A percentile compares a stretch with the other conserved stretches of the same genome.
Evolutionary conservation across 2,329 filamentous ascomycete species (phyloP).

Genomic region (Verticillium nubilum): DNA sequence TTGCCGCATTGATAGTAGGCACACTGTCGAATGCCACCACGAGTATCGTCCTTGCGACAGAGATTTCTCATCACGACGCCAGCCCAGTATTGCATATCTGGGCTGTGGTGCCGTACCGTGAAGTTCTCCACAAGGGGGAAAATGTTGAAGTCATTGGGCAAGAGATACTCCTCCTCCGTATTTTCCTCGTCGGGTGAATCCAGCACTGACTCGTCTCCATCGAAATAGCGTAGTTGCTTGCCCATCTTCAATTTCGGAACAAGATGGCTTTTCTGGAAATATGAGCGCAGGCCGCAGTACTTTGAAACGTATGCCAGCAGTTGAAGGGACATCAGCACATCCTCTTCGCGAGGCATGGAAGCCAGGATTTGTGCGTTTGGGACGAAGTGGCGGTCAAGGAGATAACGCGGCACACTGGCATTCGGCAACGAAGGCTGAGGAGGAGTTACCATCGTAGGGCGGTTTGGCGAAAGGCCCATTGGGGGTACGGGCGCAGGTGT

Average conservation of each 20-base stretch:
- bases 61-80: slow-evolving; percentile 98
- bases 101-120: slow-evolving; percentile 88
- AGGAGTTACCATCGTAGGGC: slow-evolving; percentile 63
- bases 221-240: slow-evolving; percentile 73
- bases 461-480: slow-evolving; percentile 69
- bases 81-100: slow-evolving; percentile 99
- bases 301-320: slow-evolving; percentile 96
- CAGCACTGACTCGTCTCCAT: slow-evolving; percentile 54
- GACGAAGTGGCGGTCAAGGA: slow-evolving; percentile 66
- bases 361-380: slow-evolving; percentile 72
- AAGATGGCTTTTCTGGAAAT: slow-evolving; percentile 92
- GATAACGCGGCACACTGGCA: slow-evolving; percentile 71
- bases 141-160: slow-evolving; percentile 95
- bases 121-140: slow-evolving; percentile 98
- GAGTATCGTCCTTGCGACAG: slow-evolving; percentile 93
- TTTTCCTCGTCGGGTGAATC: slow-evolving; percentile 50
- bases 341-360: slow-evolving; percentile 93
- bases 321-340: slow-evolving; percentile 96
- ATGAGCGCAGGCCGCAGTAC: slow-evolving; percentile 92
- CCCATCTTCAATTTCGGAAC: slow-evolving; percentile 90
- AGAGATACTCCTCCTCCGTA: slow-evolving; percentile 78
- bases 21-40: slow-evolving; percentile 92
- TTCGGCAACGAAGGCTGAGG: slow-evolving; percentile 68
- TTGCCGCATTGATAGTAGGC: slow-evolving; percentile 98
- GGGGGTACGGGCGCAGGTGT: slow-evolving; percentile 60